Base-by-base conservation (phyloP, 495 filamentous ascomycete species). In the Penicillium maclennaniae region DNA sequence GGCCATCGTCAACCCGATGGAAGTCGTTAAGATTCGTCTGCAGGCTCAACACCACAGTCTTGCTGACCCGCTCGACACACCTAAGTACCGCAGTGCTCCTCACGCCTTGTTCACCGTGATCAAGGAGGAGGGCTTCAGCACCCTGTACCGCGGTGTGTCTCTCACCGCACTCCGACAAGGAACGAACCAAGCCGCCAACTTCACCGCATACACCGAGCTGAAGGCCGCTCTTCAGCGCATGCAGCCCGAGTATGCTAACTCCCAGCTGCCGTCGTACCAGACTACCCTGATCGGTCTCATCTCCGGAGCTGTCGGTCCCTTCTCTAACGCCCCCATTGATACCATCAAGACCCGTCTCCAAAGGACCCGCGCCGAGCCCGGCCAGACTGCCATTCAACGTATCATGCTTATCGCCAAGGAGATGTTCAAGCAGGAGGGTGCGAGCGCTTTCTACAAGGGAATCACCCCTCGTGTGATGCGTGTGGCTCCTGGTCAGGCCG, bases 301-400 rank as follows among this genome's bases (percentile, higher is more conserved):
- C 36, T 89, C 84, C 46, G 93, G 93, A 53, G 93, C 95, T 37
- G 93, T 97, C 81, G 93, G 93, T 0, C 93, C 93, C 40, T 78
- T 99, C 58, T 90, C 86, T 54, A 99, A 99, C 69, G 93, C 93
- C 6, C 93, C 93, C 16, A 97, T 99, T 67, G 93, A 99, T 68
- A 99, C 93, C 39, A 97, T 99, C 75, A 98, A 99, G 83, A 99
- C 93, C 23, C 76, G 93, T 10, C 74, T 99, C 63, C 93, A 99
- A 74, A 92, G 88, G 72, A 95, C 83, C 51, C 89, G 89, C 9
- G 90, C 85, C 1, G 81, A 87, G 72, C 79, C 83, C 19, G 95
- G 93, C 14, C 85, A 92, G 60, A 86, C 82, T 1, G 91, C 92
- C 23, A 62, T 92, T 43, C 77, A 78, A 53, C 78, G 93, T 46